A percentile compares a stretch with the other conserved stretches of the same genome.
Conservation (phyloP, 2,329 filamentous ascomycete species). For the Corinectria fuckeliana region DNA sequence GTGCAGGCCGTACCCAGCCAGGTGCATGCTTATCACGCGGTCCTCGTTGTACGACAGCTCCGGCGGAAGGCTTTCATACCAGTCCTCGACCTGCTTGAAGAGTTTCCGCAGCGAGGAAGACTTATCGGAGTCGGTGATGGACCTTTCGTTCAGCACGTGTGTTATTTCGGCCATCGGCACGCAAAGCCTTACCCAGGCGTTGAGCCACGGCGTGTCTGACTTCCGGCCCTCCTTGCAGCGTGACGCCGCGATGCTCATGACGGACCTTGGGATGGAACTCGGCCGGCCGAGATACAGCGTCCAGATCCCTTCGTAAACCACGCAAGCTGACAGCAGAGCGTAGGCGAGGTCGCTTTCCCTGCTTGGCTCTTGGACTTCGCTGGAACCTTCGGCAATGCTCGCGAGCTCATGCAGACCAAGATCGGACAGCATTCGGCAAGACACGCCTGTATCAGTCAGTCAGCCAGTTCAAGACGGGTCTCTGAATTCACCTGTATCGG, state of each 20-base stretch:
- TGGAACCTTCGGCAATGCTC: not conserved
- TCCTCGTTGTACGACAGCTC: constrained; percentile 14
- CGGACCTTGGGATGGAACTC: constrained; percentile 15
- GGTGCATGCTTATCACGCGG: constrained; percentile 6
- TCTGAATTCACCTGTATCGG: accelerated
- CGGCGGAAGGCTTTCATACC: constrained; percentile 17
- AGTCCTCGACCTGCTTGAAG: constrained; percentile 9
- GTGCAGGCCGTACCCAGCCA: constrained; percentile 18
- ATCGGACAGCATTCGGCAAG: constrained; percentile 19
- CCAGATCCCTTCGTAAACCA: constrained; percentile 18
- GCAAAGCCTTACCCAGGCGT: constrained; percentile 20
- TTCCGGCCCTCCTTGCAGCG: constrained; percentile 5
- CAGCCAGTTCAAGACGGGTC: not conserved
- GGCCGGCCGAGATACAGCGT: constrained; percentile 21
- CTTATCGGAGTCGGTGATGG: not conserved
- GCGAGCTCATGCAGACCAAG: constrained; percentile 19
- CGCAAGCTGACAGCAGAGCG: constrained; percentile 14
- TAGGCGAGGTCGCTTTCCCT: constrained; percentile 12
- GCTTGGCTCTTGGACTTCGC: not conserved
- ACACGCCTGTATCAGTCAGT: constrained; percentile 11
- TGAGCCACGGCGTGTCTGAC: constrained; percentile 12
- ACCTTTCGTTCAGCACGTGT: constrained; percentile 12
- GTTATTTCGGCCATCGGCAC: constrained; percentile 17
- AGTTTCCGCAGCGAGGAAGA: not conserved
- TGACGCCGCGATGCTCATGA: constrained; percentile 5